phyloP scores from a whole-genome alignment of 164 flowering plant genomes.

The Litsea cubeba region DNA sequence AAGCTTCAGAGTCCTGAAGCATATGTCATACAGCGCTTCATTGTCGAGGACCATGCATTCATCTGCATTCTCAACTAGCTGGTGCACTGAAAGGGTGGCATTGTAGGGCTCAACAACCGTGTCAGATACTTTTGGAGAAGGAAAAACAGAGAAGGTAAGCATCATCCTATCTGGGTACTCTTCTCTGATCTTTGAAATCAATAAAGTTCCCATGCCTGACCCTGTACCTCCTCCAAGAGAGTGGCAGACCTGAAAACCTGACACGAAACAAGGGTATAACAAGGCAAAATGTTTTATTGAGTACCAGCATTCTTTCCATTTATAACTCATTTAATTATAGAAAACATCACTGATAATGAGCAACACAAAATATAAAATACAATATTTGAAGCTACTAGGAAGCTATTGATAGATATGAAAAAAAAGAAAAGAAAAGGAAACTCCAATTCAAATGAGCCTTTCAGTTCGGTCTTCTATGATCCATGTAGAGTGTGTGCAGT shows the following conservation, averaged over 20 bases:
- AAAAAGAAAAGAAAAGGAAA: too few species aligned
- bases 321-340: too few species aligned
- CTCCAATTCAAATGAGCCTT: too few species aligned
- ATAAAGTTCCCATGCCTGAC: slow-evolving; percentile 2
- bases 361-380: background rate
- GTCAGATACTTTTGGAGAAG: slow-evolving; percentile 5
- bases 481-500: too few species aligned
- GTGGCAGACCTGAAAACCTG: slow-evolving; percentile 7
- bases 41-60: slow-evolving; percentile 10
- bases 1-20: slow-evolving; percentile 10
- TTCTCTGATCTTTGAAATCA: slow-evolving; percentile 7
- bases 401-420: too few species aligned
- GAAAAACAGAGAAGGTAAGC: slow-evolving; percentile 7
- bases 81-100: slow-evolving; percentile 7
- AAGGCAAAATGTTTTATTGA: background rate
- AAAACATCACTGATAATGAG: background rate
- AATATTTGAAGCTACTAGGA: too few species aligned
- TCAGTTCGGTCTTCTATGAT: too few species aligned
- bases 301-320: background rate
- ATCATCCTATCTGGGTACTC: slow-evolving; percentile 10
- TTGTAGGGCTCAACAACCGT: slow-evolving; percentile 5
- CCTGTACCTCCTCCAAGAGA: slow-evolving; percentile 7
- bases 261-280: background rate
- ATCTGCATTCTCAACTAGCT: slow-evolving; percentile 9
- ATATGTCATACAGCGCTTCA: slow-evolving; percentile 8